Base-by-base conservation (phyloP, 768 basidiomycete genomes). In the Boletus patriciae region DNA sequence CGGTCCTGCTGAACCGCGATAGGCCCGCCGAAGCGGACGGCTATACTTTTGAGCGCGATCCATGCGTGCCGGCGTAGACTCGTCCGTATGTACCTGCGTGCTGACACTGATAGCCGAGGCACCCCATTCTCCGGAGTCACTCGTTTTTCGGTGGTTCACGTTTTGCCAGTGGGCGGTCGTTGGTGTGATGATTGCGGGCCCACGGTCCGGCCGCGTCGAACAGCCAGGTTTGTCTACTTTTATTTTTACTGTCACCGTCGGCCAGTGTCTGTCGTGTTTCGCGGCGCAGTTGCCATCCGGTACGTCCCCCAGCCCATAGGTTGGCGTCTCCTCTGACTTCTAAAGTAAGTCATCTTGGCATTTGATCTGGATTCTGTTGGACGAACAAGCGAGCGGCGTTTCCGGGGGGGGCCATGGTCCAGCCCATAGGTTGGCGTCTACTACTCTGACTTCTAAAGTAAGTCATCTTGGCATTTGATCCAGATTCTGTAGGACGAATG, bases 81-180 rank as follows among this genome's bases (percentile, higher is more conserved):
- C n/a, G 4, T 29, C 19, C 29, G 18, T 50, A 9, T 15, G 45
- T 15, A n/a, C 11, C n/a, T 23, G 6, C 13, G 29, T 38, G 10
- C 29, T 54, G 37, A 62, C 36, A 43, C 25, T 29, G 8, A 23
- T 21, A 66, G 64, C 65, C 29, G 43, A 66, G 19, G 63, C 58
- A 13, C 58, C 64, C 29, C 63, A 59, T 21, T 53, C 58, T 40
- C 59, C 49, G 46, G 63, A 66, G 23, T 40, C 61, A 53, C 36
- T 65, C 37, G 29, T 52, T 18, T 18, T 64, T 33, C 34, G 37
- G 31, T 58, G 55, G 53, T 31, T 62, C 38, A 9, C 41, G 6
- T 40, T 59, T 34, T 62, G 42, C 43, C 51, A 52, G 18, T 53
- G 57, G 60, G 36, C 43, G n/a, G 47, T 59, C 27, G 40, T 59